phyloP scores from a whole-genome alignment of 306 rosid genomes.

The Abrus precatorius region DNA sequence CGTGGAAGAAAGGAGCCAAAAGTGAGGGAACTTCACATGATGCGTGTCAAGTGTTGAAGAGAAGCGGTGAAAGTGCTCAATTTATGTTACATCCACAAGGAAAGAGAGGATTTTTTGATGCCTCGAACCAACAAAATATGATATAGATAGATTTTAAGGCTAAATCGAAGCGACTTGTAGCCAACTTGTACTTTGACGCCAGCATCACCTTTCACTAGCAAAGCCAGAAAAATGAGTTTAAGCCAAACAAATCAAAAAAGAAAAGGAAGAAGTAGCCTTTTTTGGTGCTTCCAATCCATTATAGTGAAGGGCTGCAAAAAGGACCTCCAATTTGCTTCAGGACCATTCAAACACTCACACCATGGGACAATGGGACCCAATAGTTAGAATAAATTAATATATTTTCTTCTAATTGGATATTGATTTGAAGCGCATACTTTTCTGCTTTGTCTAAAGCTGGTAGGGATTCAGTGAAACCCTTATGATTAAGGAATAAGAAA shows the following conservation, averaged over 20 bases:
- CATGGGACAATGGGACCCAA: slow-evolving; percentile 44
- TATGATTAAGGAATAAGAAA: slow-evolving; percentile 64
- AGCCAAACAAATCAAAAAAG: neutral
- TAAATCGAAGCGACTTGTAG: slow-evolving; percentile 44
- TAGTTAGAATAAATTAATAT: slow-evolving; percentile 39
- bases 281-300: slow-evolving; percentile 38
- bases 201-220: slow-evolving; percentile 56
- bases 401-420: slow-evolving; percentile 46
- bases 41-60: slow-evolving; percentile 47
- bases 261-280: slow-evolving; percentile 35
- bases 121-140: slow-evolving; percentile 43
- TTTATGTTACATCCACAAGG: slow-evolving; percentile 40
- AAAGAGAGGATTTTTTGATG: slow-evolving; percentile 48
- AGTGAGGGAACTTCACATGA: slow-evolving; percentile 55
- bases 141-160: slow-evolving; percentile 35
- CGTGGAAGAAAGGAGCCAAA: slow-evolving; percentile 19
- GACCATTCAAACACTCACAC: slow-evolving; percentile 51
- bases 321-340: slow-evolving; percentile 42
- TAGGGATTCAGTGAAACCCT: slow-evolving; percentile 67
- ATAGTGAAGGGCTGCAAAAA: slow-evolving; percentile 13
- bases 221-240: slow-evolving; percentile 39
- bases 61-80: slow-evolving; percentile 39
- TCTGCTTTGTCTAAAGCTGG: slow-evolving; percentile 60
- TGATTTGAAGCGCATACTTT: slow-evolving; percentile 57
- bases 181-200: slow-evolving; percentile 59